These are phyloP conservation scores for Scedosporium boydii DNA, from an alignment of 2,329 filamentous ascomycete species.

Conservation along the genomic window DNA sequence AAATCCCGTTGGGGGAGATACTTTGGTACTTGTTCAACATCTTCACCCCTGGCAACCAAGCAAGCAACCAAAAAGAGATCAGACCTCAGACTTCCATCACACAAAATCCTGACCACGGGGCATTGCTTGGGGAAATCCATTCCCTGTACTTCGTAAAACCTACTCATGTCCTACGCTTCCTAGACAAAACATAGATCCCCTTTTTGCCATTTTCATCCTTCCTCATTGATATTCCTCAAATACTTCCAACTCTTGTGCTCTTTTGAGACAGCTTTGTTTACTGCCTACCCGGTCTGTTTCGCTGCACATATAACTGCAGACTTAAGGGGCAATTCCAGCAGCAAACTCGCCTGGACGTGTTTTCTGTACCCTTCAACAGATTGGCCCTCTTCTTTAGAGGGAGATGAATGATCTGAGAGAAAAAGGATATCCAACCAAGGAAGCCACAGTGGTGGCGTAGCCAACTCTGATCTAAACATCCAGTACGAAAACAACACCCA, in stretches of 20 bases:
- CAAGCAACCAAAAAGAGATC: not conserved
- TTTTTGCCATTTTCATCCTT: too few species aligned
- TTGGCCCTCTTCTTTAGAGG: not conserved
- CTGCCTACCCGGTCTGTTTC: not conserved
- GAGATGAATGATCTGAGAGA: not conserved
- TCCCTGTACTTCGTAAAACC: too few species aligned
- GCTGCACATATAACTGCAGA: not conserved
- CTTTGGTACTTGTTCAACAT: not conserved
- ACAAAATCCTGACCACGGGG: too few species aligned
- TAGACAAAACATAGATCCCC: too few species aligned
- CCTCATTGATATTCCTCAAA: too few species aligned
- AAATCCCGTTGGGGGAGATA: not conserved
- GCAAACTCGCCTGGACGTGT: not conserved
- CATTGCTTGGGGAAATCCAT: too few species aligned
- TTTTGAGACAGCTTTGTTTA: not conserved
- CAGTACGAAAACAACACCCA: not conserved
- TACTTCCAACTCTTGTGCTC: not conserved
- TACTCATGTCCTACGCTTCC: not conserved
- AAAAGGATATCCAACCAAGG: not conserved
- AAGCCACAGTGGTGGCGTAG: not conserved
- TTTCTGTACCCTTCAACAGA: not conserved
- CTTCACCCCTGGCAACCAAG: slow-evolving; percentile 1
- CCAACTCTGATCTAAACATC: not conserved
- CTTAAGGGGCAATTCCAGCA: not conserved
- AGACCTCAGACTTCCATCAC: not conserved